Evolutionary conservation across 148 eudicot species (phyloP), one percentile per base, ranked within the genome.

Genomic region (Cornus suecica): DNA sequence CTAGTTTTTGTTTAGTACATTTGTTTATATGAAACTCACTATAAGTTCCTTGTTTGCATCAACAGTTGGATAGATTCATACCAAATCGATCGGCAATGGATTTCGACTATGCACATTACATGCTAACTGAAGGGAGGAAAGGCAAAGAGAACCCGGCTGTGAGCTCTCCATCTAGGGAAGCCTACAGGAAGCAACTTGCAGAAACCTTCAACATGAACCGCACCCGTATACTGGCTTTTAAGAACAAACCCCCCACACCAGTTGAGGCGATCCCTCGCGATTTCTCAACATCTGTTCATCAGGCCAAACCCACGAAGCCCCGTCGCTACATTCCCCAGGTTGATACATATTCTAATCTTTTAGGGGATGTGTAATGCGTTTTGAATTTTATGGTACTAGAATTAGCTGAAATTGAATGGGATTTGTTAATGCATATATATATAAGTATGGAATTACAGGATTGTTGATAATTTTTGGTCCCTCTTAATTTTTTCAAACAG

Each of bases 1-100:
- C 51, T 45, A 54, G 61, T 0, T 54, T 54, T 16, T 32, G 52
- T 15, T 48, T 8, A 16, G 0, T 32, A 4, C 13, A 28, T 54
- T 31, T 23, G 3, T 76, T 75, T 67, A 23, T 45, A 28, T 32
- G 34, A 32, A 32, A 32, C 42, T 37, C 42, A 37, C 9, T 37
- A 0, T 37, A 37, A 37, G 54, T 48, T 48, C 15, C 20, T 48
- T 1, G 54, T 48, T 48, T 37, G 42, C 7, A 7, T 48, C 54
- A 2, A 52, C 92, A 90, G 97, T 77, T 92, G 96, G 98, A 94
- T 77, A 90, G 97, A 77, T 95, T 92, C 69, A 95, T 95, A 20
- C 99, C 99, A 1, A 95, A 95, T 81, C 80, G 97, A 48, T 92
- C 97, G 0, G 99, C 97, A 0, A 95, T 95, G 97, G 96, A 95